phyloP scores from a whole-genome alignment of 805 yeast species.

The Gaillardinia entomophila region DNA sequence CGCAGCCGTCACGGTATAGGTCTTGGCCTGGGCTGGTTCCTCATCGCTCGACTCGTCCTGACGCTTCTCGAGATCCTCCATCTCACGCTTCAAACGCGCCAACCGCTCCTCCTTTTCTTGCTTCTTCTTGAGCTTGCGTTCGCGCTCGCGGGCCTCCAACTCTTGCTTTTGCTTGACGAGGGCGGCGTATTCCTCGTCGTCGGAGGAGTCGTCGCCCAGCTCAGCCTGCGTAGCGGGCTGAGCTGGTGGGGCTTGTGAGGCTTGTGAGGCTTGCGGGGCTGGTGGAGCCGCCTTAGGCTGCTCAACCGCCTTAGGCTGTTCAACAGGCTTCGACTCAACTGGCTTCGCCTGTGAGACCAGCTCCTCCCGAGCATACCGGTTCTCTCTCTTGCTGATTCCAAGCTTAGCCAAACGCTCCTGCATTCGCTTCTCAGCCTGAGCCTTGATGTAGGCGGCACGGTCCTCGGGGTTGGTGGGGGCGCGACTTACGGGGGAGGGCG shows the following conservation, averaged over 20 bases:
- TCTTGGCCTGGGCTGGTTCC: slow-evolving; percentile 12
- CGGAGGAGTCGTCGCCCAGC: slow-evolving; percentile 26
- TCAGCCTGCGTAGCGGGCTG: slow-evolving; percentile 8
- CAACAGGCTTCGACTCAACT: neutral
- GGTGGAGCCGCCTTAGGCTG: slow-evolving; percentile 13
- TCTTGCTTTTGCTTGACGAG: slow-evolving; percentile 39
- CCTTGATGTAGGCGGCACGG: slow-evolving; percentile 74
- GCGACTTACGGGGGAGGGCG: slow-evolving; percentile 15
- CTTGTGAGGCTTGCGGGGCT: slow-evolving; percentile 1
- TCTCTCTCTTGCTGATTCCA: slow-evolving; percentile 54
- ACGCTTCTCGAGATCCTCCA: slow-evolving; percentile 44
- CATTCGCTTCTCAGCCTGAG: slow-evolving; percentile 73
- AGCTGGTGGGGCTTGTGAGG: slow-evolving; percentile 3
- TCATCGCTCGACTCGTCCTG: slow-evolving; percentile 25
- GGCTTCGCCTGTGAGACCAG: neutral
- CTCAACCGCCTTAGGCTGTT: slow-evolving; percentile 2
- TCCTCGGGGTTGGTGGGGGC: slow-evolving; percentile 51
- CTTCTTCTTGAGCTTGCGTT: slow-evolving; percentile 45
- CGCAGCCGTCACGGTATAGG: slow-evolving; percentile 6
- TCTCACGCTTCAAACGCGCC: slow-evolving; percentile 53
- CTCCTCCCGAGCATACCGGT: slow-evolving; percentile 1
- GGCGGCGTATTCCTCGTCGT: slow-evolving; percentile 45
- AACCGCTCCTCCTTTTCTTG: slow-evolving; percentile 56
- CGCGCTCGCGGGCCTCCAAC: slow-evolving; percentile 37
- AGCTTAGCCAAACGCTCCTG: slow-evolving; percentile 76